These are phyloP conservation scores for Inga leiocalycina DNA, from an alignment of 306 rosid species.

Conservation along the genomic window DNA sequence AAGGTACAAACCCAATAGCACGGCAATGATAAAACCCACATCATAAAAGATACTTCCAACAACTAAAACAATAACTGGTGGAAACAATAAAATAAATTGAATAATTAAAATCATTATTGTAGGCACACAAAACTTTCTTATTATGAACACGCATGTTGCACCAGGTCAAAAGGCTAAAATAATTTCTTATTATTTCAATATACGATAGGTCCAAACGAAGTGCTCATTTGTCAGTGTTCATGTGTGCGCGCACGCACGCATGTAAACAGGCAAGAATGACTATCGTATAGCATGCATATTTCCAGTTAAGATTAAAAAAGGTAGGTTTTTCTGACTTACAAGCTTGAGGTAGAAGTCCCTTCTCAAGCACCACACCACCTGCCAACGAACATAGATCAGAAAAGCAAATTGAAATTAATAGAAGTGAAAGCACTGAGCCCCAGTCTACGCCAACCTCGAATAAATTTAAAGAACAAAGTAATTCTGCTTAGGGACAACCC, in stretches of 20 bases:
- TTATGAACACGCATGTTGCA: neutral
- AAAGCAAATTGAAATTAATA: slow-evolving; percentile 27
- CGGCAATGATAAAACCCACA: neutral
- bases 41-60: neutral
- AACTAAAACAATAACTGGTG: neutral
- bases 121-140: neutral
- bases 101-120: slow-evolving; percentile 5
- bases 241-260: too few species aligned
- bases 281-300: neutral
- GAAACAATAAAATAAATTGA: neutral
- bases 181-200: slow-evolving; percentile 8
- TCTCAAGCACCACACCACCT: slow-evolving; percentile 94
- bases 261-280: slow-evolving; percentile 9
- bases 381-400: slow-evolving; percentile 36
- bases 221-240: neutral
- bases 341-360: slow-evolving; percentile 83
- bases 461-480: neutral
- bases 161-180: slow-evolving; percentile 7
- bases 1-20: neutral
- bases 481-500: neutral
- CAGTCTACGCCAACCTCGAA: neutral
- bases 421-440: slow-evolving; percentile 4
- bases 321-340: slow-evolving; percentile 53
- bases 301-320: slow-evolving; percentile 3
- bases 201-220: slow-evolving; percentile 11